Evolutionary conservation across 1,139 yeast genomes (phyloP), one percentile per base, ranked within the genome.

Genomic region (Eremothecium gossypii): DNA sequence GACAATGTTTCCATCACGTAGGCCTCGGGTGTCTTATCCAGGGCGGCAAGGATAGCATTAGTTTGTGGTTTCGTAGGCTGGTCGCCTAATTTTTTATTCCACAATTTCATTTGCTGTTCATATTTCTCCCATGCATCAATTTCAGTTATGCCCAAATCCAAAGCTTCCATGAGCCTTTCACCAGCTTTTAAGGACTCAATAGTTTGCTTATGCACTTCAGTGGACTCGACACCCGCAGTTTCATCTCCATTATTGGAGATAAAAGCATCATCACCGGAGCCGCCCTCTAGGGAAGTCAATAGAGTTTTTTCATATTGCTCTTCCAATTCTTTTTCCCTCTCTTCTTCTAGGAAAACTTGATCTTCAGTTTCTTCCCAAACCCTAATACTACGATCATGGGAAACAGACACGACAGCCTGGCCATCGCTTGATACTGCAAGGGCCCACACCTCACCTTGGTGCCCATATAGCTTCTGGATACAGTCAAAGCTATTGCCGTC

Each of bases 401-500:
- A 81, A 1, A 91, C 82, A n/a, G 95, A 76, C 4, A 85, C 80
- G 54, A 87, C 75, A 52, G 79, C 78, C 33, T 73, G 68, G 7
- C 95, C 95, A 51, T 77, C 79, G 31, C 67, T 66, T 46, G 94
- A 79, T 17, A 87, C 75, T 17, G 91, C 82, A 45, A 93, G 63
- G 41, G 89, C 76, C 97, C 97, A 91, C 20, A 91, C 94, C 64
- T 91, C 97, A 46, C 86, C 76, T 48, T 87, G 95, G 61, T 93
- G 98, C 1, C 83, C 93, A 2, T 84, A 75, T 37, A 89, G 68
- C 57, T 83, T 83, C 63, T 91, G 97, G 50, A 91, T 77, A 62
- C 93, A 84, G 55, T 86, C 96, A 62, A 91, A 91, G 65, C 91
- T 91, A 57, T 85, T 95, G 50, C 97, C 98, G 63, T 91, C 98